phyloP scores from a whole-genome alignment of 495 filamentous ascomycete species.

The Patellaria atrata region DNA sequence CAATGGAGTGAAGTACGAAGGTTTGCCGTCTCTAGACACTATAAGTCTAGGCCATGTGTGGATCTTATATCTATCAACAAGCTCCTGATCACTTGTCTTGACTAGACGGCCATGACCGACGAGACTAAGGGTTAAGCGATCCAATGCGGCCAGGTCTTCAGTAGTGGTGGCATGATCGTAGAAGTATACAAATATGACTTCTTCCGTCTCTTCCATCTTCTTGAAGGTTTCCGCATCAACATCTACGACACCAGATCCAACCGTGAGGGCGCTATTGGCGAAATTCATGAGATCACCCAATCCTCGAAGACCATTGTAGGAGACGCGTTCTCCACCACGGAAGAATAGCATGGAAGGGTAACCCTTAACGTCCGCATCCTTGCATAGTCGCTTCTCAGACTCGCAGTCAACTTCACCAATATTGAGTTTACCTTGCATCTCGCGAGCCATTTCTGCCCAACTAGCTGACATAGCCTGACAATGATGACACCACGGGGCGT shows the following conservation, averaged over 20 bases:
- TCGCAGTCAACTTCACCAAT: conserved; percentile 97
- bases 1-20: conserved; percentile 74
- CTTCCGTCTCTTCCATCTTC: conserved; percentile 78
- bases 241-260: conserved; percentile 61
- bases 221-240: conserved; percentile 64
- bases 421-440: conserved; percentile 76
- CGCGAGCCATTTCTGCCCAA: conserved; percentile 79
- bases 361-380: conserved; percentile 60
- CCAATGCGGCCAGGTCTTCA: conserved; percentile 82
- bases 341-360: conserved; percentile 92
- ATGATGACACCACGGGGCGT: conserved; percentile 92
- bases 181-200: conserved; percentile 93
- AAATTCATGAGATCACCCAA: conserved; percentile 80
- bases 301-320: conserved; percentile 85
- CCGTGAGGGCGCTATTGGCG: conserved; percentile 70
- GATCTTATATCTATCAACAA: conserved; percentile 78
- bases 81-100: conserved; percentile 59
- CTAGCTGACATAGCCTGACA: conserved; percentile 83
- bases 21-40: conserved; percentile 74
- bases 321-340: conserved; percentile 76
- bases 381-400: conserved; percentile 66
- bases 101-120: conserved; percentile 86
- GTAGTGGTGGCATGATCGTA: conserved; percentile 86
- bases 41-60: conserved; percentile 86
- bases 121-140: conserved; percentile 68